Evolutionary conservation across 331 rosid genomes (phyloP), one percentile per base, ranked within the genome.

Genomic region (Pyrus hybrid): DNA sequence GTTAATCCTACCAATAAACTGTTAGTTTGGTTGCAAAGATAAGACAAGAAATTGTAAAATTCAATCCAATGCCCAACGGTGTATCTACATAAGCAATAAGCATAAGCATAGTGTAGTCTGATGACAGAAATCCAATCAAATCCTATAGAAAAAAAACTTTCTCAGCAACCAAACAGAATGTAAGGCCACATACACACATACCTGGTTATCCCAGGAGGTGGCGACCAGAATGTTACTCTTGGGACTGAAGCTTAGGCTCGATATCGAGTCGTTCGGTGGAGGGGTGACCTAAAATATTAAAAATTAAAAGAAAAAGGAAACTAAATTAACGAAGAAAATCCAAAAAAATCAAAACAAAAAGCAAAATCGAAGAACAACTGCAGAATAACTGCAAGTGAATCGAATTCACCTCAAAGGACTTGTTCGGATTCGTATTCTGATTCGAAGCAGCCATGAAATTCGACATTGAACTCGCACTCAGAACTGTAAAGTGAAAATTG

Each of bases 201-300:
- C 95, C 97, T 94, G 99, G 58, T 90, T 92, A 69, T 94, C 99
- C 99, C 99, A 94, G 22, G 97, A 90, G 29, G 96, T 85, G 14
- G 97, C 91, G 11, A 92, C 83, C 67, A 94, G 90, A 74, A 81
- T 80, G 79, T 94, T 90, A 70, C 92, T 95, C 84, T 92, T 94
- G 3, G 99, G 87, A 83, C 96, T 88, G 82, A 87, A 93, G 71
- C 79, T 20, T 66, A 88, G 86, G 76, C 98, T 91, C 5, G 97
- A 91, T 54, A 93, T 26, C 37, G 97, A 93, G 86, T 93, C 97
- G 68, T 78, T 70, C 2, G 98, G 96, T 6, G 95, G 91, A 64
- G 84, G 92, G 8, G 87, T 63, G 13, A 91, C 91, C 92, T 86
- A 68, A 47, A 26, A 9, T 17, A 54, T n/a, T 17, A 16, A 2